Conservation (phyloP, 495 filamentous ascomycete genomes). For the Penicillium chermesinum region DNA sequence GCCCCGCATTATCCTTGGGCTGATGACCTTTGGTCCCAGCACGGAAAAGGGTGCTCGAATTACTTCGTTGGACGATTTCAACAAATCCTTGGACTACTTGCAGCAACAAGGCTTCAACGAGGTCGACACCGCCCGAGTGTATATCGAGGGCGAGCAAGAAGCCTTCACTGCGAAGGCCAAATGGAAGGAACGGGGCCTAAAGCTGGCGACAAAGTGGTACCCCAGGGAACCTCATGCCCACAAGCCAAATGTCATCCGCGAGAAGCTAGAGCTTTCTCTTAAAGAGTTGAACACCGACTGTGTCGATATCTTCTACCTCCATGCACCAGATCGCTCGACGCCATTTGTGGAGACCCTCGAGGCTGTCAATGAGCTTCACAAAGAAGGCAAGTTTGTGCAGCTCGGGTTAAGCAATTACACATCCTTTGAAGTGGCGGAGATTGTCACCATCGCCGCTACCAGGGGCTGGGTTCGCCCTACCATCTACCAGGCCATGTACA, state of each 20-base stretch:
- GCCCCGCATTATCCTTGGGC: constrained; percentile 52
- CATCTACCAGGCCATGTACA: constrained; percentile 64
- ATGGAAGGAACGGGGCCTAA: constrained; percentile 80
- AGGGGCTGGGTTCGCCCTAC: constrained; percentile 62
- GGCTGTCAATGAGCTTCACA: constrained; percentile 74
- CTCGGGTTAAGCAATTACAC: constrained; percentile 83
- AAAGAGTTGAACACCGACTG: constrained; percentile 67
- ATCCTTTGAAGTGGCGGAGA: constrained; percentile 86
- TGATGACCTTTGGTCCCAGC: constrained; percentile 57
- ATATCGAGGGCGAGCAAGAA: constrained; percentile 72
- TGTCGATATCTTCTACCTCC: constrained; percentile 87
- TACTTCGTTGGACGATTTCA: constrained; percentile 61
- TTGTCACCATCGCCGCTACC: constrained; percentile 75
- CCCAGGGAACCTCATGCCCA: constrained; percentile 55
- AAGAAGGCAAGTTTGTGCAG: constrained; percentile 79
- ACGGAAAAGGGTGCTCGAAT: constrained; percentile 59
- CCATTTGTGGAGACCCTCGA: constrained; percentile 77
- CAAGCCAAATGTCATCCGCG: constrained; percentile 53
- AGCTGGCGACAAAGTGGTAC: constrained; percentile 80
- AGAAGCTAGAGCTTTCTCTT: constrained; percentile 59
- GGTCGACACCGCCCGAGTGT: constrained; percentile 73
- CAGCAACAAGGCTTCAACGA: constrained; percentile 72
- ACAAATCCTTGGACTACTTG: constrained; percentile 60
- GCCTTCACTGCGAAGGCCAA: constrained; percentile 68
- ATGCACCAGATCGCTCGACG: constrained; percentile 73